These are phyloP conservation scores for Fraxinus cuspidata DNA, from an alignment of 257 asterid genomes.

Conservation along the genomic window DNA sequence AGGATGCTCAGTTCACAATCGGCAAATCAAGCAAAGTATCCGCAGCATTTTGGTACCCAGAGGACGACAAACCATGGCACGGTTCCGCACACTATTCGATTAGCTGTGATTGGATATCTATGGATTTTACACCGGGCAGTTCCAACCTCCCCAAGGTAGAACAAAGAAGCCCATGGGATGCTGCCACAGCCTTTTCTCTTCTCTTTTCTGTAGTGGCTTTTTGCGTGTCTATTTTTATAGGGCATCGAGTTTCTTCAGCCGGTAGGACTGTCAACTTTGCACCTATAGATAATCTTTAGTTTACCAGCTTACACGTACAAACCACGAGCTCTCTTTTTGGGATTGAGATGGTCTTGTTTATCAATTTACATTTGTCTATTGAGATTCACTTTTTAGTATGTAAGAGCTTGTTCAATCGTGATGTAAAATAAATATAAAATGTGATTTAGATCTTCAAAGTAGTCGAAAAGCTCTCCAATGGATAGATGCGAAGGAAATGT, in stretches of 20 bases:
- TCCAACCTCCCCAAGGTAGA: slow-evolving; percentile 21
- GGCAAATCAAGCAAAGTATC: slow-evolving; percentile 52
- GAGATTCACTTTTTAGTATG: slow-evolving; percentile 19
- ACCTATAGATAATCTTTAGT: slow-evolving; percentile 55
- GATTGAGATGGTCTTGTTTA: slow-evolving; percentile 19
- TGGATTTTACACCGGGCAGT: slow-evolving; percentile 42
- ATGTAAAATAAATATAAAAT: too few relatives aligned
- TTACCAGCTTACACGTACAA: background rate
- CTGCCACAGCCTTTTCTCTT: slow-evolving; percentile 54
- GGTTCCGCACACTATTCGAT: slow-evolving; percentile 62
- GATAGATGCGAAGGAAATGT: too few relatives aligned
- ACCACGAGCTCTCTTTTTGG: background rate
- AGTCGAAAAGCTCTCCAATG: too few relatives aligned
- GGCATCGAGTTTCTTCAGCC: slow-evolving; percentile 39
- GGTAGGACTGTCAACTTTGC: slow-evolving; percentile 37
- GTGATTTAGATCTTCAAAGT: too few relatives aligned
- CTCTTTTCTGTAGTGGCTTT: slow-evolving; percentile 55
- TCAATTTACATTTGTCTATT: background rate
- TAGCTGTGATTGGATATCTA: slow-evolving; percentile 58
- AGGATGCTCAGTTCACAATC: slow-evolving; percentile 66
- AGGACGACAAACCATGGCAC: slow-evolving; percentile 56
- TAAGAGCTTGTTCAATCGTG: too few relatives aligned
- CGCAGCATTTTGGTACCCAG: slow-evolving; percentile 67
- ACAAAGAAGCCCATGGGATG: slow-evolving; percentile 45
- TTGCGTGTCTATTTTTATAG: slow-evolving; percentile 43